Conservation (phyloP, 208 protist species). For the Plasmodiophora brassicae region DNA sequence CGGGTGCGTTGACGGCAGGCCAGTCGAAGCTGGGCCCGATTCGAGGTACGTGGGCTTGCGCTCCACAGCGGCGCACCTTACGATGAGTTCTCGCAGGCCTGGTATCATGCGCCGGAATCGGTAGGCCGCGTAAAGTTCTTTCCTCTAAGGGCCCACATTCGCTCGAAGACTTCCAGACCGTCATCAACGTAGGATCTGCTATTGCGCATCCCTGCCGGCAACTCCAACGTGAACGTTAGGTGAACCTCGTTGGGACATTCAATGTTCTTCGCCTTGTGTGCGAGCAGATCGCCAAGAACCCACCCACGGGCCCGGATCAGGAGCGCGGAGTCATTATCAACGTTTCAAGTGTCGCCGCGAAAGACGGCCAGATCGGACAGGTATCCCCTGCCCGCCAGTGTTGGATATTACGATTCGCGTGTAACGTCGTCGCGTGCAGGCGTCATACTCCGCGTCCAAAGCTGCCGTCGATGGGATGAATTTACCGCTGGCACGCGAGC, state of each 20-base stretch:
- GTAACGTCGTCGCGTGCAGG: background rate
- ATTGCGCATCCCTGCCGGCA: too few species aligned
- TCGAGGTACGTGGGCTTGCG: background rate
- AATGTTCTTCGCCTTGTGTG: slow-evolving; percentile 40
- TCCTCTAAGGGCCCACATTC: background rate
- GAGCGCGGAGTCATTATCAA: slow-evolving; percentile 42
- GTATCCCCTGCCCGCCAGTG: background rate
- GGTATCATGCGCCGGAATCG: too few species aligned
- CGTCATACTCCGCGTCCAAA: slow-evolving; percentile 34
- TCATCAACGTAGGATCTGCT: too few species aligned
- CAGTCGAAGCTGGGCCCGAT: background rate
- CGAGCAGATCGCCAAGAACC: slow-evolving; percentile 15
- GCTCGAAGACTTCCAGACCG: background rate
- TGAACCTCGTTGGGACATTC: slow-evolving; percentile 39
- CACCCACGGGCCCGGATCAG: background rate
- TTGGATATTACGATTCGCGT: background rate
- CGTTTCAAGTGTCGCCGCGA: background rate
- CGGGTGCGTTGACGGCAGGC: background rate
- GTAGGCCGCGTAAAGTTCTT: background rate
- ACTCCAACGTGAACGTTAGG: too few species aligned
- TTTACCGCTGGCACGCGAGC: slow-evolving; percentile 15
- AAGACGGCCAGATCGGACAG: slow-evolving; percentile 29
- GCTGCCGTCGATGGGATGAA: slow-evolving; percentile 35
- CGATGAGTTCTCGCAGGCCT: background rate
- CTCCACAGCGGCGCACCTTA: background rate